phyloP scores from a whole-genome alignment of 2,329 filamentous ascomycete genomes.

The Cordyceps javanica region DNA sequence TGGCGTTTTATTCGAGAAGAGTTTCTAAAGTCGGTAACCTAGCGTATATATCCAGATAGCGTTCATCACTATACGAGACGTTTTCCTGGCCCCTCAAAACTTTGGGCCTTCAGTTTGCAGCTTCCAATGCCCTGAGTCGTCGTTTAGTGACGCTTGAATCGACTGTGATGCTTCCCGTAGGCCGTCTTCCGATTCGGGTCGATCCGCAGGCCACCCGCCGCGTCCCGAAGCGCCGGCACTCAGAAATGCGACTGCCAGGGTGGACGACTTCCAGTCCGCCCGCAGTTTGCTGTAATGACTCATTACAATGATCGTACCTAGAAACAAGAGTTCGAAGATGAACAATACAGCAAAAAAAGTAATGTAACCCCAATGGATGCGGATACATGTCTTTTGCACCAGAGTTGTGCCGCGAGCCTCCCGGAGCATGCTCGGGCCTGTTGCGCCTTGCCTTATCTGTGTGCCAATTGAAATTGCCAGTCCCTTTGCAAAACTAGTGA shows the following conservation, averaged over 20 bases:
- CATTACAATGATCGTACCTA: not conserved
- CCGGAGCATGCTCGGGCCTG: not conserved
- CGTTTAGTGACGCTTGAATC: not conserved
- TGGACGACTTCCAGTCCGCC: slow-evolving; percentile 6
- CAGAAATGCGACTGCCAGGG: slow-evolving; percentile 1
- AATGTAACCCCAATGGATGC: slow-evolving; percentile 2
- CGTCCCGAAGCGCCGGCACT: not conserved
- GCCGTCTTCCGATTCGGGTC: not conserved
- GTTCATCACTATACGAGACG: not conserved
- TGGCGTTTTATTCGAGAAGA: slow-evolving; percentile 23
- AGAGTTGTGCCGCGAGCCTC: not conserved
- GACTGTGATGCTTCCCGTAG: not conserved
- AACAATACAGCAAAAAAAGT: not conserved
- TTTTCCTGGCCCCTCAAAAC: not conserved
- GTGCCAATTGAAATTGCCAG: not conserved
- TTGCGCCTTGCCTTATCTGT: not conserved
- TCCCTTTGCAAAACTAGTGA: not conserved
- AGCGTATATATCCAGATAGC: not conserved
- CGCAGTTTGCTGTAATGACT: not conserved
- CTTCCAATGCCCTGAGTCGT: not conserved
- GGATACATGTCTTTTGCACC: not conserved
- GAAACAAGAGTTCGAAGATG: not conserved
- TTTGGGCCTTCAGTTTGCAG: not conserved
- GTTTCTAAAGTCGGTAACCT: slow-evolving; percentile 24
- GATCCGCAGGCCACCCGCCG: not conserved